Evolutionary conservation across 1,139 yeast genomes (phyloP).

Genomic region (Candida glucosophila): DNA sequence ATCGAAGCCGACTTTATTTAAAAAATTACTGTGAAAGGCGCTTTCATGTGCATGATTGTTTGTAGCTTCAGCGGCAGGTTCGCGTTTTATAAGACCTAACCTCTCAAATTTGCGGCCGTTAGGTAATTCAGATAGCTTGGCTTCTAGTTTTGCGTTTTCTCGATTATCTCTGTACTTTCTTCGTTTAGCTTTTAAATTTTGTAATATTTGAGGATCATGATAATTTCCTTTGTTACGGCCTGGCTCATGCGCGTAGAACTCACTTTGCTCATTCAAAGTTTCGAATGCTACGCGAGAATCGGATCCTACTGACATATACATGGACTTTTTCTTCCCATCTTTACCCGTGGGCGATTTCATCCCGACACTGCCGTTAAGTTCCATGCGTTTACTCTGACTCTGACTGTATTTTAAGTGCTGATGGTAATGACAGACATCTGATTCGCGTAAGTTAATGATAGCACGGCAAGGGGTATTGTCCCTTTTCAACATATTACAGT

Average conservation of each 20-base stretch:
- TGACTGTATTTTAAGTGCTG: conserved; percentile 48
- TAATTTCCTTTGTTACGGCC: conserved; percentile 18
- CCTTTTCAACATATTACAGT: conserved; percentile 45
- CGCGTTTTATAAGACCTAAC: conserved; percentile 12
- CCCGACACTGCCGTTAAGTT: conserved; percentile 56
- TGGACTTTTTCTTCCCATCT: conserved; percentile 14
- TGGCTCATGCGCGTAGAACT: conserved; percentile 8
- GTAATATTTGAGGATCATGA: conserved; percentile 38
- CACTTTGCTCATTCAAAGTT: conserved; percentile 19
- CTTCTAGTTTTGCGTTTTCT: conserved; percentile 26
- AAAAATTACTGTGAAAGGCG: background rate
- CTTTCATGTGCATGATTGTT: conserved; percentile 1
- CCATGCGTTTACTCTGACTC: conserved; percentile 57
- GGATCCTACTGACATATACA: conserved; percentile 10
- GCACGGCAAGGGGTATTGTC: conserved; percentile 47
- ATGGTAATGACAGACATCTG: conserved; percentile 65
- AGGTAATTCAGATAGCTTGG: conserved; percentile 15
- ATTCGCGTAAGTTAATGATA: conserved; percentile 46
- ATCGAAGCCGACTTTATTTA: conserved; percentile 38
- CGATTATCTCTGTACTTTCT: conserved; percentile 23
- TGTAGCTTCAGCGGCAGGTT: background rate
- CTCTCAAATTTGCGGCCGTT: conserved; percentile 9
- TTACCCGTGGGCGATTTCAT: conserved; percentile 23
- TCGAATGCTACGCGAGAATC: conserved; percentile 8
- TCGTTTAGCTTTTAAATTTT: conserved; percentile 23